Evolutionary conservation across 179 eudicot species (phyloP).

Genomic region (Corrigiola litoralis): DNA sequence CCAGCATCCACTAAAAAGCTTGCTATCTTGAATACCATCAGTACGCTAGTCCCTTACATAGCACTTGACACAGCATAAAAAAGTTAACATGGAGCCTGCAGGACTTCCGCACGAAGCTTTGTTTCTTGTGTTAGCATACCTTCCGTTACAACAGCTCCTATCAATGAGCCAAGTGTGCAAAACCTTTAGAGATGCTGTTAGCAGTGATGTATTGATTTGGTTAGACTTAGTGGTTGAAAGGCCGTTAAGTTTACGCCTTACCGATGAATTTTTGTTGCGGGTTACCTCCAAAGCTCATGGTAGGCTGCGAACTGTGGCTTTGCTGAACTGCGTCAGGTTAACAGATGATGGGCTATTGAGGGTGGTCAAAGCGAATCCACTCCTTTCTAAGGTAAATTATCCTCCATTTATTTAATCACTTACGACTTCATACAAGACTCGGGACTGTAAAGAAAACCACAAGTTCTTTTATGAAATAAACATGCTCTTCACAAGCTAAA

Average conservation of each 20-base stretch:
- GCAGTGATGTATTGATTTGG: constrained; percentile 54
- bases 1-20: too few species aligned
- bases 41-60: too few species aligned
- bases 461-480: too few species aligned
- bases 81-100: neutral
- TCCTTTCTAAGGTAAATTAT: constrained; percentile 47
- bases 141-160: constrained; percentile 59
- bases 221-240: constrained; percentile 38
- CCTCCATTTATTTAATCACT: too few species aligned
- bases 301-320: constrained; percentile 40
- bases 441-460: too few species aligned
- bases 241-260: constrained; percentile 36
- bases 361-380: constrained; percentile 45
- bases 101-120: constrained; percentile 47
- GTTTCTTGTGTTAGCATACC: constrained; percentile 49
- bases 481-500: too few species aligned
- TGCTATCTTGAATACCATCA: too few species aligned
- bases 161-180: constrained; percentile 39
- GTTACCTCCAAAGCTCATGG: constrained; percentile 48
- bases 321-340: constrained; percentile 46
- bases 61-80: neutral
- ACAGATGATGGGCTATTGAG: constrained; percentile 51
- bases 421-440: too few species aligned
- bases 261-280: constrained; percentile 36
- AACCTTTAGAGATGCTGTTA: constrained; percentile 49